Conservation (phyloP, 306 rosid species). For the Alnus rubra region DNA sequence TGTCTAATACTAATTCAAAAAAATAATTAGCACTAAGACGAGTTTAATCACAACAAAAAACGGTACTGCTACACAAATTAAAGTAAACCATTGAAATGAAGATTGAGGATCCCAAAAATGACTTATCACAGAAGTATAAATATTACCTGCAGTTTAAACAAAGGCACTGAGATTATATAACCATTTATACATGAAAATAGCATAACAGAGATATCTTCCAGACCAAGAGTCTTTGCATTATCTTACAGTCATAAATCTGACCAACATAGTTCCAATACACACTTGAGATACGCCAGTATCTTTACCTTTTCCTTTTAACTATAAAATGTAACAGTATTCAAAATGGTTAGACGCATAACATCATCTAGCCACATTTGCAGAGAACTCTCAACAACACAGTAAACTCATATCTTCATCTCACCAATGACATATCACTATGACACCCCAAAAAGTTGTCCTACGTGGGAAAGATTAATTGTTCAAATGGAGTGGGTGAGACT, state of each 20-base stretch:
- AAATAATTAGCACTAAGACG: neutral
- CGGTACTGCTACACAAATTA: neutral
- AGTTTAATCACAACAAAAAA: neutral
- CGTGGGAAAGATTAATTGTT: too few species aligned
- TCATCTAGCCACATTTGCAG: neutral
- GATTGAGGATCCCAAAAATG: slow-evolving; percentile 1
- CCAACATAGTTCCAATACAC: neutral
- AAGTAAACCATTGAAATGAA: neutral
- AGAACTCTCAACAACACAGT: neutral
- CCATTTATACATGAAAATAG: neutral
- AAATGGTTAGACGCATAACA: neutral
- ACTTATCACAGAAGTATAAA: neutral
- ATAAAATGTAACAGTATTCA: neutral
- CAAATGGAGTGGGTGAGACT: too few species aligned
- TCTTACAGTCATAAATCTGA: neutral
- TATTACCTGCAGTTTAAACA: neutral
- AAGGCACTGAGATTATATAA: neutral
- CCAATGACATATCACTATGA: neutral
- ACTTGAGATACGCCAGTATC: neutral
- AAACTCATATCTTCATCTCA: neutral
- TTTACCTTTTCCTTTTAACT: neutral
- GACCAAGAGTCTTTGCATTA: neutral
- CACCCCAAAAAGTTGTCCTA: neutral
- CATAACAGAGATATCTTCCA: neutral
- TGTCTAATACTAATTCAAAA: neutral